Evolutionary conservation across 495 filamentous ascomycete genomes (phyloP), one percentile per base, ranked within the genome.

Genomic region (Xylaria acuta): DNA sequence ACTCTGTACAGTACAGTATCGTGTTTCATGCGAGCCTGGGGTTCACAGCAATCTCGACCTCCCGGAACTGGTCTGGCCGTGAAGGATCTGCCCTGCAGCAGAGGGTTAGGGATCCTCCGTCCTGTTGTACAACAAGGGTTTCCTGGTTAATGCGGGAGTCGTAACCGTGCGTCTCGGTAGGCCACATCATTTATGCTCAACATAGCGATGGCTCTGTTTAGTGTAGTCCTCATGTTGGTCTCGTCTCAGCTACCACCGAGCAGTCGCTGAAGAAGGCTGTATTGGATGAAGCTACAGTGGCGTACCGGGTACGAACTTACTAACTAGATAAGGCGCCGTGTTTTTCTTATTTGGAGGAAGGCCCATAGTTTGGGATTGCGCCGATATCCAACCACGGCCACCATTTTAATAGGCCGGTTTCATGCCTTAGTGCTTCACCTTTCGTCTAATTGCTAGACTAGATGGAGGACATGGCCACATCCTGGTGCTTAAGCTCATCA

Each of bases 101-200:
- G 30, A 67, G 65, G 64, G 64, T 53, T 45, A 66, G 64, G 49
- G 65, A 67, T 64, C 68, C 59, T n/a, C 68, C 68, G 68, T 70
- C 59, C 41, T 30, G 59, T 53, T 41, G 58, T 34, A 47, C 58
- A 70, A 64, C 68, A 51, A 54, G 68, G 68, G 68, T 70, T 64
- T 47, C 47, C 66, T 64, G 25, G 43, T 32, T 36, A 54, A 49
- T 70, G 68, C 58, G 34, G 65, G 65, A 41, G 34, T 68, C 65
- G 65, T 68, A 68, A 40, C 51, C 30, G 20, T 40, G 64, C 64
- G 41, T 22, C 63, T 38, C 58, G 58, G 58, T 60, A 22, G 7
- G 45, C 51, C 65, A 56, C 65, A 67, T 54, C 65, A 56, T 67
- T 40, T 38, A 43, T 36, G 64, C 32, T 64, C n/a, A 62, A 62